Base-by-base conservation (phyloP, 1,139 yeast species). In the Zygoascus sp. region DNA sequence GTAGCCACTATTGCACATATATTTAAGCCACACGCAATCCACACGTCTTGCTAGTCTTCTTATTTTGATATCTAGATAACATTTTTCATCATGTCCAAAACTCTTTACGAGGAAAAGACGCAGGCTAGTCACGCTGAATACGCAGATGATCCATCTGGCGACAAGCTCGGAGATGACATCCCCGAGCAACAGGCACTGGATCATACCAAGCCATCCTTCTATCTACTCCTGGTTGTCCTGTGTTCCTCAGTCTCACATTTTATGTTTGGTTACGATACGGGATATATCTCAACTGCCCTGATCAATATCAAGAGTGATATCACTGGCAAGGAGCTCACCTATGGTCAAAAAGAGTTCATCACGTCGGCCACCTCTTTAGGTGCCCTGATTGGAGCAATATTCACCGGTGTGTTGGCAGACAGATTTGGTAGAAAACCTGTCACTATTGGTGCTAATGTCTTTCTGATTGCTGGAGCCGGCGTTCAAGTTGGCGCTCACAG, bases 341-440 rank as follows among this genome's bases (percentile, higher is more conserved):
- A 78, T 48, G 92, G 95, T 43, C 82, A 89, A 55, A 85, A 86
- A 66, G 96, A 90, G 66, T 72, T 86, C 54, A 87, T 90, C 59
- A 90, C 97, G 0, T 83, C 96, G n/a, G 96, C 97, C 8, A 89
- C 97, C 0, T 87, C 97, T 1, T 71, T 90, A 27, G 97, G 97
- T 48, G 97, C 97, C 2, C 70, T 90, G 43, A 69, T 88, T 28
- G 86, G 95, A 4, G 82, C 96, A 2, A 51, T 83, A 9, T 53
- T 79, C 28, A 92, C 96, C 1, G 97, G 97, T 41, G 65, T 82
- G 0, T 65, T 79, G 42, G 96, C 96, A 38, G 96, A 90, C 62
- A 61, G 77, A 40, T 67, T 84, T 53, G 97, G 97, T 39, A 77
- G 97, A 58, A 88, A 84, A 63, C 80, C 81, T 47, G 44, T 40